Percentiles rank a stretch among this genome's conserved stretches.
Conservation (phyloP, 2,329 filamentous ascomycete species). For the Fusarium sp. region DNA sequence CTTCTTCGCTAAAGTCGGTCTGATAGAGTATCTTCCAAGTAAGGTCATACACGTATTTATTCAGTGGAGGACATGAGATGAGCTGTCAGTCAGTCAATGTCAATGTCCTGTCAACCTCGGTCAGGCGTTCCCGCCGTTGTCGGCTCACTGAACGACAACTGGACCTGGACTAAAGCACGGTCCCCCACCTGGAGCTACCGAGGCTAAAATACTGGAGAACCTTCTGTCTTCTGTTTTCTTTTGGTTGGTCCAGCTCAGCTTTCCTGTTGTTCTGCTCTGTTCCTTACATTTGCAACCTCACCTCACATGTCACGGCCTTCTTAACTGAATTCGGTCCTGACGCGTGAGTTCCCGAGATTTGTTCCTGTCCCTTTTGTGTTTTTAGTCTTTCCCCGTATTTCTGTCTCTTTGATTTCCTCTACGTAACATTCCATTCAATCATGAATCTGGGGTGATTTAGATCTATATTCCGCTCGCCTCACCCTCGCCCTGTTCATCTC, state of each 20-base stretch:
- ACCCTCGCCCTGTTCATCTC: slow-evolving; percentile 12
- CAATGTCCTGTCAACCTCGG: slow-evolving; percentile 27
- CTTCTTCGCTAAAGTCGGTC: background rate
- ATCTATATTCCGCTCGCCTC: slow-evolving; percentile 23
- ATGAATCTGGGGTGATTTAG: slow-evolving; percentile 40
- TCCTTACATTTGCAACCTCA: slow-evolving; percentile 23
- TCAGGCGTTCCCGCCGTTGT: slow-evolving; percentile 31
- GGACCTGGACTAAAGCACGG: slow-evolving; percentile 6
- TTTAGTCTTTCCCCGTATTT: slow-evolving; percentile 20
- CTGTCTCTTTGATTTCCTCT: slow-evolving; percentile 7
- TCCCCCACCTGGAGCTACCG: slow-evolving; percentile 39
- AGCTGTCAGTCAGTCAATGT: slow-evolving; percentile 2
- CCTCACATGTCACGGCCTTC: slow-evolving; percentile 43
- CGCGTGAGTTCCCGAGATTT: slow-evolving; percentile 41
- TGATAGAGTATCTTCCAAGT: background rate
- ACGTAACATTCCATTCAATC: slow-evolving; percentile 30
- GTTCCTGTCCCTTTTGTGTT: slow-evolving; percentile 25
- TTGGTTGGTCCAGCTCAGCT: slow-evolving; percentile 29
- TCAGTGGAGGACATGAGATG: slow-evolving; percentile 19
- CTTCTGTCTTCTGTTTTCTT: slow-evolving; percentile 6
- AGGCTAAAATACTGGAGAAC: slow-evolving; percentile 40
- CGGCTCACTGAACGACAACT: slow-evolving; percentile 19
- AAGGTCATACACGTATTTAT: background rate
- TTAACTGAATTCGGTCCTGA: slow-evolving; percentile 42
- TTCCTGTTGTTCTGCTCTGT: slow-evolving; percentile 22